A percentile compares a stretch with the other conserved stretches of the same genome.
phyloP scores from a whole-genome alignment of 345 rosid genomes.

The Stellera chamaejasme region DNA sequence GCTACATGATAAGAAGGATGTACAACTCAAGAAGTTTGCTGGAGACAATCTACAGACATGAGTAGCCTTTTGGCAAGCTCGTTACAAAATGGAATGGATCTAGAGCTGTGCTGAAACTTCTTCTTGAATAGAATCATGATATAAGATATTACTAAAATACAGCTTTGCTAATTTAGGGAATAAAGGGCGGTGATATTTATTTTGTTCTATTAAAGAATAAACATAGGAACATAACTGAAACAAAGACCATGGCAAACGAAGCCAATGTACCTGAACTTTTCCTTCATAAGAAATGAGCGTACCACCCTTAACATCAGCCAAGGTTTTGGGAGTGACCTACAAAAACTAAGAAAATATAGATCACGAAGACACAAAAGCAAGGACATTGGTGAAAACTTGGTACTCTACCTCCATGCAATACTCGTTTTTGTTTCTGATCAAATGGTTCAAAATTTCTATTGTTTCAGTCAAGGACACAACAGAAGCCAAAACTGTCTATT shows the following conservation, averaged over 20 bases:
- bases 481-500: constrained; percentile 2
- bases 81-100: too few relatives aligned
- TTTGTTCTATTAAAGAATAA: too few relatives aligned
- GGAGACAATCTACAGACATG: too few relatives aligned
- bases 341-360: constrained; percentile 12
- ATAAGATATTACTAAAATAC: too few relatives aligned
- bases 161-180: too few relatives aligned
- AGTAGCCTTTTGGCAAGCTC: too few relatives aligned
- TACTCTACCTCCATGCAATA: constrained; percentile 84
- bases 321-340: constrained; percentile 97
- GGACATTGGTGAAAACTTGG: neutral
- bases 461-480: constrained; percentile 31
- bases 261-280: constrained; percentile 64
- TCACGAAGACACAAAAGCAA: constrained; percentile 2
- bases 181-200: neutral
- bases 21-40: too few relatives aligned
- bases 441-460: constrained; percentile 77
- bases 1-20: too few relatives aligned
- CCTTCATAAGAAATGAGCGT: constrained; percentile 97
- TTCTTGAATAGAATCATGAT: too few relatives aligned
- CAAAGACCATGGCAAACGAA: neutral
- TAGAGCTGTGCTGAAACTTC: too few relatives aligned
- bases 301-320: constrained; percentile 98
- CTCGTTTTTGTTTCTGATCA: constrained; percentile 78
- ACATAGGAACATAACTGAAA: neutral